Evolutionary conservation across 257 asterid genomes (phyloP).

Genomic region (Solanum paucissectum): DNA sequence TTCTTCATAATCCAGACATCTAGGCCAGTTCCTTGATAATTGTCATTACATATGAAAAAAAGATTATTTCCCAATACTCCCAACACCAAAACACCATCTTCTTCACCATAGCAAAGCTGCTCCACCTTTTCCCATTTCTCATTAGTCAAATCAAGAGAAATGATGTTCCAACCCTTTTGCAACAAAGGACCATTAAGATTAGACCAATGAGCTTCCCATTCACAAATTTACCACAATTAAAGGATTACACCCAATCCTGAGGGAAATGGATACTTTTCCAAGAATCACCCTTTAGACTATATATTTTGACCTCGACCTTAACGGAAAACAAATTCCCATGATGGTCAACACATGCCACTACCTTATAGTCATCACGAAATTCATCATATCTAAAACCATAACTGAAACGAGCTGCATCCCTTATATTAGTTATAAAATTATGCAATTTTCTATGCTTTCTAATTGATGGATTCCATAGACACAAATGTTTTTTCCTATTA

Average conservation of each 20-base stretch:
- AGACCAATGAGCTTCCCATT: constrained; percentile 20
- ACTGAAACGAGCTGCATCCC: not conserved
- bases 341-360: constrained; percentile 11
- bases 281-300: constrained; percentile 10
- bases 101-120: not conserved
- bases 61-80: constrained; percentile 10
- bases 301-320: not conserved
- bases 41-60: not conserved
- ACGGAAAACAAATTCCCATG: not conserved
- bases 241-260: not conserved
- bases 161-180: not conserved
- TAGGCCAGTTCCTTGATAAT: not conserved
- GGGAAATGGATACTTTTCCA: constrained; percentile 4
- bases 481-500: not conserved
- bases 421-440: too few relatives aligned
- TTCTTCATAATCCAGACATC: constrained; percentile 26
- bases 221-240: constrained; percentile 2
- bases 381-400: constrained; percentile 44
- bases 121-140: not conserved
- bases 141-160: not conserved
- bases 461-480: constrained; percentile 9
- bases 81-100: not conserved
- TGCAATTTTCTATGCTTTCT: too few relatives aligned
- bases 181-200: not conserved
- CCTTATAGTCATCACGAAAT: constrained; percentile 25